These are phyloP conservation scores for Talaromyces sp. DNA, from an alignment of 2,329 filamentous ascomycete genomes.

Conservation along the genomic window DNA sequence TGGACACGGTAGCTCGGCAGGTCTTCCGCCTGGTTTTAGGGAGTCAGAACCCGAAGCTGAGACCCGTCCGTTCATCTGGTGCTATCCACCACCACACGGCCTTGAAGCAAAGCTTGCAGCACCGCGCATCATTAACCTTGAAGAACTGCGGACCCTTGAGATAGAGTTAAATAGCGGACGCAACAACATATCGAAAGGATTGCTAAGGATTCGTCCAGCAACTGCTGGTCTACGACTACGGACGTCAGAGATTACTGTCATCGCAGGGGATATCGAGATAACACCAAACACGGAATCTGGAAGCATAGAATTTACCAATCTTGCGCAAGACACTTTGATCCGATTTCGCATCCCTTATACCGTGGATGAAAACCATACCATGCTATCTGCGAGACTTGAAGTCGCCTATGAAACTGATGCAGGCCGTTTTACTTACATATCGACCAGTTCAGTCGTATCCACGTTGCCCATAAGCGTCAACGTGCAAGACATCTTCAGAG, in stretches of 20 bases:
- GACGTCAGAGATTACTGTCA: constrained; percentile 48
- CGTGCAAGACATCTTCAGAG: constrained; percentile 93
- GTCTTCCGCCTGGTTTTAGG: constrained; percentile 35
- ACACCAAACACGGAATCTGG: constrained; percentile 45
- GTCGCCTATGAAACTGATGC: constrained; percentile 67
- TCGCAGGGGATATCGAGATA: constrained; percentile 43
- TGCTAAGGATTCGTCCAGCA: constrained; percentile 55
- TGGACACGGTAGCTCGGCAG: constrained; percentile 25
- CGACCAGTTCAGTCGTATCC: constrained; percentile 63
- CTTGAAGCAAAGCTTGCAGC: constrained; percentile 66
- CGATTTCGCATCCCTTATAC: constrained; percentile 72
- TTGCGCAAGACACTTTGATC: constrained; percentile 31
- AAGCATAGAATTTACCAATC: constrained; percentile 42
- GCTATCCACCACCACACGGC: constrained; percentile 68
- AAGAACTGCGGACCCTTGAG: constrained; percentile 73
- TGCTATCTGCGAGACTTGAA: constrained; percentile 72
- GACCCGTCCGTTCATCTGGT: constrained; percentile 60
- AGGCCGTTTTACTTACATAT: constrained; percentile 63
- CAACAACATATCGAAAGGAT: constrained; percentile 58
- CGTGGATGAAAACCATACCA: constrained; percentile 70
- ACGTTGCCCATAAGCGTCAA: constrained; percentile 87
- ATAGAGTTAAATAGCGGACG: constrained; percentile 69
- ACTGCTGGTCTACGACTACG: constrained; percentile 59
- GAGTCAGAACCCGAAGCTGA: constrained; percentile 32
- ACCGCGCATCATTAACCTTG: constrained; percentile 71